These are phyloP conservation scores for Diutina neorugosa DNA, from an alignment of 1,139 yeast species.

Conservation along the genomic window DNA sequence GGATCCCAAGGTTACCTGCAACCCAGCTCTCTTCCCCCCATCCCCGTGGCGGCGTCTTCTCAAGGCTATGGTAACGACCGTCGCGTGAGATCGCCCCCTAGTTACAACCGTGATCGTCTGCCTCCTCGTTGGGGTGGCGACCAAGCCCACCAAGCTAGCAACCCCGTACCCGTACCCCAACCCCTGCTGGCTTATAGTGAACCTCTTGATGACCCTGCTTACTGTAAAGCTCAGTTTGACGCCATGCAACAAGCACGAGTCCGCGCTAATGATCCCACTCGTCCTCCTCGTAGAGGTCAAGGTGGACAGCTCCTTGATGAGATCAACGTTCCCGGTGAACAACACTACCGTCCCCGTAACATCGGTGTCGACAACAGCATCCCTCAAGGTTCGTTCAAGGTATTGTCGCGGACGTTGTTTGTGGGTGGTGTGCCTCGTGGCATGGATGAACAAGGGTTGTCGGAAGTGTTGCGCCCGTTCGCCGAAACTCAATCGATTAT, in stretches of 20 bases:
- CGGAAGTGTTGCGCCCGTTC: slow-evolving; percentile 61
- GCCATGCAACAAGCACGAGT: neutral
- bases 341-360: slow-evolving; percentile 62
- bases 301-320: slow-evolving; percentile 27
- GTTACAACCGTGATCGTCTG: neutral
- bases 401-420: slow-evolving; percentile 78
- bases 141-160: neutral
- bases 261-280: slow-evolving; percentile 3
- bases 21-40: slow-evolving; percentile 3
- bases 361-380: slow-evolving; percentile 57
- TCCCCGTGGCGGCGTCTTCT: neutral
- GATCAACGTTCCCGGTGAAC: slow-evolving; percentile 53
- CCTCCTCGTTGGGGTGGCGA: neutral
- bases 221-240: neutral
- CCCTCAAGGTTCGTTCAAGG: slow-evolving; percentile 76
- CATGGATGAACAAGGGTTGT: slow-evolving; percentile 67
- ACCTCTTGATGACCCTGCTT: neutral
- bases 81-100: slow-evolving; percentile 1
- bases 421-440: slow-evolving; percentile 85
- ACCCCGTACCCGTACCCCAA: neutral
- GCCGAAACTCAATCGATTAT: slow-evolving; percentile 94
- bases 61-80: neutral
- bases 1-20: neutral
- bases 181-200: neutral
- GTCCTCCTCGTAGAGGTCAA: slow-evolving; percentile 5